Conservation (phyloP, 139 green algal species). For the Eudorina sp. region DNA sequence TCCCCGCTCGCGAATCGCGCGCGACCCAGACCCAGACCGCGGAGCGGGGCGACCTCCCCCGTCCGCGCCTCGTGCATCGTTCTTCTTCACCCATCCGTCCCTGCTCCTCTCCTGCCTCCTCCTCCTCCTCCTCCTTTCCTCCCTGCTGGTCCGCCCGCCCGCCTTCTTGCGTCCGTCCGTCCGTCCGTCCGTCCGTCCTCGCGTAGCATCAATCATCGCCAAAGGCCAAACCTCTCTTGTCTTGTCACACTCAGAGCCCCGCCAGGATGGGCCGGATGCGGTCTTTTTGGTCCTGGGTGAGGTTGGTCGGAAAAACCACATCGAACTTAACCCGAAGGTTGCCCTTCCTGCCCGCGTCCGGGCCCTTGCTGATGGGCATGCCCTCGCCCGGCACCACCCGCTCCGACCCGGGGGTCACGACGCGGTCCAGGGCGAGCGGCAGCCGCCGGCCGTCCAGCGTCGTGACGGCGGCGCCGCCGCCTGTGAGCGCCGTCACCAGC, state of each 20-base stretch:
- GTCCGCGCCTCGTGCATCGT: too few relatives aligned
- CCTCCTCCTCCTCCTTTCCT: background rate
- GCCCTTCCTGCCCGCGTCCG: constrained; percentile 34
- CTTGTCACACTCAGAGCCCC: background rate
- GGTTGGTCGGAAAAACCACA: constrained; percentile 45
- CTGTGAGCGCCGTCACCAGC: constrained; percentile 54
- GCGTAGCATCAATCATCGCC: too few relatives aligned
- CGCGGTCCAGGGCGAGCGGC: background rate
- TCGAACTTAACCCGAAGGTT: constrained; percentile 56
- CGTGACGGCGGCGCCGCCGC: constrained; percentile 38
- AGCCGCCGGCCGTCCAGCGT: constrained; percentile 53
- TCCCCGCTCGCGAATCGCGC: too few relatives aligned
- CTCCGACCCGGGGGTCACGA: constrained; percentile 38
- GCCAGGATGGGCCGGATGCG: constrained; percentile 18
- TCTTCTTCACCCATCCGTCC: too few relatives aligned
- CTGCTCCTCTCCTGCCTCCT: background rate
- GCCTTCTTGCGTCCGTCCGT: too few relatives aligned
- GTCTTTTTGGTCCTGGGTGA: constrained; percentile 51
- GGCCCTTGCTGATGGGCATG: constrained; percentile 60
- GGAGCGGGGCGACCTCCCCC: too few relatives aligned
- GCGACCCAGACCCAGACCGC: too few relatives aligned
- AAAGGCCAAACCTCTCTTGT: too few relatives aligned
- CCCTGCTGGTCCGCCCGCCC: too few relatives aligned
- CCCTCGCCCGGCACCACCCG: constrained; percentile 37
- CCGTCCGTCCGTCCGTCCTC: too few relatives aligned